Conservation (phyloP, 805 yeast genomes). For the Lachancea fermentati region DNA sequence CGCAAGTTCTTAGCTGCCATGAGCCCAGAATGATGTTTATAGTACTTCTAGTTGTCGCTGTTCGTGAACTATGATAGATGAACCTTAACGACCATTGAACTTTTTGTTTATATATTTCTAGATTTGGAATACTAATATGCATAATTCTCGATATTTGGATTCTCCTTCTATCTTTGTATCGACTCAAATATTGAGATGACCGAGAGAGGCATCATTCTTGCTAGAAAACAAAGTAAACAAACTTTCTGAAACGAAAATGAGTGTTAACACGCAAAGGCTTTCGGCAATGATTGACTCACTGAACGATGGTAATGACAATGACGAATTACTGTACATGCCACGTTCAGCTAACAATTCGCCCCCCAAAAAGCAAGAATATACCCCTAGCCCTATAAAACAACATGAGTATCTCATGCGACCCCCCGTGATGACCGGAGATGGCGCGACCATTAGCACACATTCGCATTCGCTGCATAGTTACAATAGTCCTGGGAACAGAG, state of each 20-base stretch:
- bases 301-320: slow-evolving; percentile 14
- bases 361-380: slow-evolving; percentile 1
- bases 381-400: slow-evolving; percentile 1
- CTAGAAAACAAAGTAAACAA: neutral
- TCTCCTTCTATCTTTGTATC: neutral
- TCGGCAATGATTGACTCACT: slow-evolving; percentile 28
- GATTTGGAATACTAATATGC: neutral
- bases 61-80: too few relatives aligned
- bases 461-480: neutral
- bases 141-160: neutral
- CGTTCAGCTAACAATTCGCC: slow-evolving; percentile 1
- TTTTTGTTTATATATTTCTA: neutral
- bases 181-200: neutral
- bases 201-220: neutral
- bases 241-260: slow-evolving; percentile 2
- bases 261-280: slow-evolving; percentile 21
- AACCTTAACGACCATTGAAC: too few relatives aligned
- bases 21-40: neutral
- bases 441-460: neutral
- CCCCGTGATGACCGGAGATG: slow-evolving; percentile 3
- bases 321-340: slow-evolving; percentile 9
- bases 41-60: too few relatives aligned
- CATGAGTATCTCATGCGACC: neutral
- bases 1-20: neutral
- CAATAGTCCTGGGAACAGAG: slow-evolving; percentile 11